phyloP scores from a whole-genome alignment of 176 grass and related monocot species.

The Ensete glaucum region DNA sequence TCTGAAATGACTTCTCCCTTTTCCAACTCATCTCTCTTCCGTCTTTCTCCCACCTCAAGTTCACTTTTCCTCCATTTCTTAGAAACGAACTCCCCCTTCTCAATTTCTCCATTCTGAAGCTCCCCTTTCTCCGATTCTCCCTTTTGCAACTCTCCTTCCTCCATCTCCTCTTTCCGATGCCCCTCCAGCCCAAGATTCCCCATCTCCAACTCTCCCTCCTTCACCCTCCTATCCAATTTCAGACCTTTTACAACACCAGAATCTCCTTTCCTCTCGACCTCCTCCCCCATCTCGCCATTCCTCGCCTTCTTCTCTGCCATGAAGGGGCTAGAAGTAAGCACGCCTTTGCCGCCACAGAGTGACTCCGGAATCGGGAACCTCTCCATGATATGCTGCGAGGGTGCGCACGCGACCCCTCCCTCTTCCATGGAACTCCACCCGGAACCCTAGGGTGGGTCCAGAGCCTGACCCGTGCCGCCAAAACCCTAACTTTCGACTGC shows the following conservation, averaged over 20 bases:
- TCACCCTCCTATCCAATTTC: constrained; percentile 31
- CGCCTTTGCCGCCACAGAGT: constrained; percentile 21
- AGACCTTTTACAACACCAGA: constrained; percentile 14
- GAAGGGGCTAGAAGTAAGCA: constrained; percentile 15
- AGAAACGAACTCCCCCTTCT: constrained; percentile 29
- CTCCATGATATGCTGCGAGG: constrained; percentile 32
- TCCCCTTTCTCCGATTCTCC: constrained; percentile 35
- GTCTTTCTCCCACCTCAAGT: constrained; percentile 27
- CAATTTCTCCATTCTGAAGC: constrained; percentile 35
- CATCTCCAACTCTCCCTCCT: constrained; percentile 37
- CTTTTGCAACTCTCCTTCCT: constrained; percentile 87
- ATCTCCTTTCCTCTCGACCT: constrained; percentile 46
- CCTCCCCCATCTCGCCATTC: constrained; percentile 11
- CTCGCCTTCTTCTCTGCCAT: constrained; percentile 22
- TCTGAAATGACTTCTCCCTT: constrained; percentile 24
- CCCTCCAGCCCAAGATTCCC: constrained; percentile 23
- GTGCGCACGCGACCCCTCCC: constrained; percentile 86
- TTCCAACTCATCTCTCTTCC: constrained; percentile 29
- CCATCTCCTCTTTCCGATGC: constrained; percentile 42
- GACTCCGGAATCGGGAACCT: constrained; percentile 21
- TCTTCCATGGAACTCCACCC: constrained; percentile 87
- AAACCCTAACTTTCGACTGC: constrained; percentile 58
- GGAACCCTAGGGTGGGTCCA: constrained; percentile 28
- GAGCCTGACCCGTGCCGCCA: constrained; percentile 10
- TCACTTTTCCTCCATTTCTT: constrained; percentile 80